These are phyloP conservation scores for Cyclotella sp. DNA, from an alignment of 108 stramenopile species.

Conservation along the genomic window DNA sequence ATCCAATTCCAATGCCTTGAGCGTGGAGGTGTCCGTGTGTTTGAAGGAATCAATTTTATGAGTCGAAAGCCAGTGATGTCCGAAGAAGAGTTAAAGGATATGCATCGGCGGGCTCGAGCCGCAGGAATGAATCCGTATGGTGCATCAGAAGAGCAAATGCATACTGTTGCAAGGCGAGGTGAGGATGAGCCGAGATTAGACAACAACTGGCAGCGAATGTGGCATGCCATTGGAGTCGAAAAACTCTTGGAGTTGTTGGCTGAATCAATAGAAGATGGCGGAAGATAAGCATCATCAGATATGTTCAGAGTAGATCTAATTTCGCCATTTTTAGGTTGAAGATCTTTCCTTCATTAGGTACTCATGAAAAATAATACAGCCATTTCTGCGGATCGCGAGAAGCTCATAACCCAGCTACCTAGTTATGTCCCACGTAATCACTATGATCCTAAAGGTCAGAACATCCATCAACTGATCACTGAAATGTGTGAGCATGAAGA, in stretches of 20 bases:
- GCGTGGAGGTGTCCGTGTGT: conserved; percentile 92
- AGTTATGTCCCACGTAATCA: conserved; percentile 72
- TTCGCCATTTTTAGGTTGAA: too few relatives aligned
- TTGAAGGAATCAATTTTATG: conserved; percentile 95
- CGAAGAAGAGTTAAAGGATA: conserved; percentile 71
- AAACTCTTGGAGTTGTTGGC: conserved; percentile 83
- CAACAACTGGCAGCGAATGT: conserved; percentile 90
- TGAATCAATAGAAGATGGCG: conserved; percentile 90
- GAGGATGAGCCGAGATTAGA: conserved; percentile 68
- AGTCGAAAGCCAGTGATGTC: conserved; percentile 83
- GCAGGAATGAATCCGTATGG: conserved; percentile 92
- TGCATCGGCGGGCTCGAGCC: conserved; percentile 80
- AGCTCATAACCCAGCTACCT: conserved; percentile 53
- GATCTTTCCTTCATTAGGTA: too few relatives aligned
- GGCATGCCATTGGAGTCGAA: conserved; percentile 87
- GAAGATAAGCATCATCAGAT: conserved; percentile 48
- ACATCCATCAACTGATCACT: too few relatives aligned
- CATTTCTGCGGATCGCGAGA: neutral
- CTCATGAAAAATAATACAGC: too few relatives aligned
- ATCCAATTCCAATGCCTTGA: conserved; percentile 95
- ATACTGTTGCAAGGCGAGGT: conserved; percentile 81
- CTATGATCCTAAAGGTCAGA: too few relatives aligned
- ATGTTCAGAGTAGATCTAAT: neutral
- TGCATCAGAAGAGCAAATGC: conserved; percentile 91
- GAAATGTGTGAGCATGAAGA: too few relatives aligned